phyloP scores from a whole-genome alignment of 306 rosid genomes.

The Trichosanthes truncata region DNA sequence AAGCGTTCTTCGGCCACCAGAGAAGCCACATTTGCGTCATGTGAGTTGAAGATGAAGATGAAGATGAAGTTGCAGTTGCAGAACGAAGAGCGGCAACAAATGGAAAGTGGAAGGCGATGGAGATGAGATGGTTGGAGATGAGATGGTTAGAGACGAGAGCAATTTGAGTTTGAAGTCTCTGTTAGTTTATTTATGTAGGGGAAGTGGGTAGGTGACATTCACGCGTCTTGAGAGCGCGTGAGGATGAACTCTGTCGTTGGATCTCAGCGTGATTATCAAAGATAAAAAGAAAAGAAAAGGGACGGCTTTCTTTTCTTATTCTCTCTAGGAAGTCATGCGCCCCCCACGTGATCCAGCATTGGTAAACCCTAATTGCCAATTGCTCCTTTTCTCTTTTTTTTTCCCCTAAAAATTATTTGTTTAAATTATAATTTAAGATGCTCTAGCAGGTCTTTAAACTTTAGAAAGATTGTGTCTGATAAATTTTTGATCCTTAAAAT shows the following conservation, averaged over 20 bases:
- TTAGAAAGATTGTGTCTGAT: no score
- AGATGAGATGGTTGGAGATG: background rate
- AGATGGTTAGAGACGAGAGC: background rate
- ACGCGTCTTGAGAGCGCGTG: background rate
- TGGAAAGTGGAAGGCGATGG: background rate
- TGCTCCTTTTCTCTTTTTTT: background rate
- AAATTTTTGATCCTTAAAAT: no score
- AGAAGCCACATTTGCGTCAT: conserved; percentile 36
- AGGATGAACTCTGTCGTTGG: background rate
- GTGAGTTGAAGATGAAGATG: background rate
- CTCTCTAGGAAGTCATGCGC: background rate
- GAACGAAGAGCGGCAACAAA: background rate
- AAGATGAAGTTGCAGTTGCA: background rate
- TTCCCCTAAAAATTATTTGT: background rate
- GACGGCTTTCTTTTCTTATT: background rate
- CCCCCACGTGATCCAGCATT: conserved; percentile 8
- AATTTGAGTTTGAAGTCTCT: background rate
- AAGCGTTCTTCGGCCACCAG: conserved; percentile 26
- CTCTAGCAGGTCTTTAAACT: no score
- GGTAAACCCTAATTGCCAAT: background rate
- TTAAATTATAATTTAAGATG: no score
- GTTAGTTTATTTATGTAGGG: background rate
- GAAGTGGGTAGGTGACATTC: background rate
- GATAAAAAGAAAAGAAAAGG: background rate
- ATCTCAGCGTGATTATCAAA: background rate